Conservation (phyloP, 2,329 filamentous ascomycete species). For the Lachnellula cervina region DNA sequence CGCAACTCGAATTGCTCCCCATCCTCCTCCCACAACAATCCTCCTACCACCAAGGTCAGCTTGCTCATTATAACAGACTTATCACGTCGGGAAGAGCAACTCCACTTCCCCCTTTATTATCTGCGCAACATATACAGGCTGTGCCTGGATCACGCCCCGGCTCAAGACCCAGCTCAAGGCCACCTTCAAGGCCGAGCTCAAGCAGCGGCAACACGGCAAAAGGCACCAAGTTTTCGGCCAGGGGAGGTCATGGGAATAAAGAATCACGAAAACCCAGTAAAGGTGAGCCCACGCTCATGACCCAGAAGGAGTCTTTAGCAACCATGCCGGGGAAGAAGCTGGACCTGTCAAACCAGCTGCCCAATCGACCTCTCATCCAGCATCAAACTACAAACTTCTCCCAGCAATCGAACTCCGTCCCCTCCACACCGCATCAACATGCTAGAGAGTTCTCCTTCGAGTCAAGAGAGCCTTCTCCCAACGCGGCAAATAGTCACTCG, state of each 20-base stretch:
- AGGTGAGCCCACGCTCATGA: constrained; percentile 57
- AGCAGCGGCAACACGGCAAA: constrained; percentile 36
- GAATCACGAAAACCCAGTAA: constrained; percentile 51
- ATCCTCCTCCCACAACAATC: constrained; percentile 55
- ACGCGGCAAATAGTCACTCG: constrained; percentile 70
- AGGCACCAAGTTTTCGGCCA: constrained; percentile 45
- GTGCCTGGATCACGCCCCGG: constrained; percentile 46
- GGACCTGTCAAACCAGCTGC: constrained; percentile 26
- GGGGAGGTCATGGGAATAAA: constrained; percentile 54
- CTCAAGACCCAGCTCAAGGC: constrained; percentile 31
- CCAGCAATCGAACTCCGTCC: constrained; percentile 81
- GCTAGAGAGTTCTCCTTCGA: constrained; percentile 76
- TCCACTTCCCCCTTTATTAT: constrained; percentile 51
- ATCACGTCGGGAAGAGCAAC: constrained; percentile 47
- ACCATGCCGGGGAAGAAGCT: constrained; percentile 32
- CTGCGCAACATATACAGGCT: constrained; percentile 52
- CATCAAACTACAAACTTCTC: constrained; percentile 45
- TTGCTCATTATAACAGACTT: constrained; percentile 62
- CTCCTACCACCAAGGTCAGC: constrained; percentile 56
- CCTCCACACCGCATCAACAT: constrained; percentile 88
- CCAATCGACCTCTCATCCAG: constrained; percentile 32
- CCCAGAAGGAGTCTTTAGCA: constrained; percentile 46
- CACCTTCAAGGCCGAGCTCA: constrained; percentile 45
- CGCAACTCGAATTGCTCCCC: constrained; percentile 50
- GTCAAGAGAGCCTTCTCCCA: constrained; percentile 77